phyloP scores from a whole-genome alignment of 2,329 filamentous ascomycete genomes.

The Monilinia aucupariae region DNA sequence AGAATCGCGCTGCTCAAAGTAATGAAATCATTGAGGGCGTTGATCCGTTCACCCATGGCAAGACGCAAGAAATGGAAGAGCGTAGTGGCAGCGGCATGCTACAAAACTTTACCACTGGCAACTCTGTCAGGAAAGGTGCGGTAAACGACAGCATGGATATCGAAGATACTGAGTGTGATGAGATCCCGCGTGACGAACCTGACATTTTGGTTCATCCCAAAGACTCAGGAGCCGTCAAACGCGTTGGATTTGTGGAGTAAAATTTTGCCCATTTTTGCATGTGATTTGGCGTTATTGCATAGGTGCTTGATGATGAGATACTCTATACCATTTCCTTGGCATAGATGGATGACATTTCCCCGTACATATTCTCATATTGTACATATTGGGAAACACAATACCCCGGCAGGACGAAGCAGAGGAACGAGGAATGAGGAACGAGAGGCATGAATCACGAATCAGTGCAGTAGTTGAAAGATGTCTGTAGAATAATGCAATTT shows the following conservation, averaged over 20 bases:
- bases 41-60: conserved; percentile 22
- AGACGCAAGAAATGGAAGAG: conserved; percentile 33
- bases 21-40: conserved; percentile 24
- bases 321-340: not conserved
- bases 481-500: not conserved
- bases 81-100: conserved; percentile 26
- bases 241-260: conserved; percentile 27
- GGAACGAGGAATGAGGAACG: not conserved
- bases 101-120: conserved; percentile 12
- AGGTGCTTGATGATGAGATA: not conserved
- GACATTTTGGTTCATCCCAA: not conserved
- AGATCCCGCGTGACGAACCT: conserved; percentile 21
- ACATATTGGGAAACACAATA: conserved; percentile 6
- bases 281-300: not conserved
- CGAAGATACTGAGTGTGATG: conserved; percentile 30
- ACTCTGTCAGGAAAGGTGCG: conserved; percentile 19
- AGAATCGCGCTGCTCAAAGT: not conserved
- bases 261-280: not conserved
- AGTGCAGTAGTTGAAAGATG: not conserved
- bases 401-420: not conserved
- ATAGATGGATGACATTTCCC: not conserved
- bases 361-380: not conserved
- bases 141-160: conserved; percentile 35
- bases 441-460: not conserved
- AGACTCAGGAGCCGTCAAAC: conserved; percentile 24